Percentiles rank a stretch among this genome's conserved stretches.
Conservation (phyloP, 2,329 filamentous ascomycete genomes). For the Arthrobotrys iridis region DNA sequence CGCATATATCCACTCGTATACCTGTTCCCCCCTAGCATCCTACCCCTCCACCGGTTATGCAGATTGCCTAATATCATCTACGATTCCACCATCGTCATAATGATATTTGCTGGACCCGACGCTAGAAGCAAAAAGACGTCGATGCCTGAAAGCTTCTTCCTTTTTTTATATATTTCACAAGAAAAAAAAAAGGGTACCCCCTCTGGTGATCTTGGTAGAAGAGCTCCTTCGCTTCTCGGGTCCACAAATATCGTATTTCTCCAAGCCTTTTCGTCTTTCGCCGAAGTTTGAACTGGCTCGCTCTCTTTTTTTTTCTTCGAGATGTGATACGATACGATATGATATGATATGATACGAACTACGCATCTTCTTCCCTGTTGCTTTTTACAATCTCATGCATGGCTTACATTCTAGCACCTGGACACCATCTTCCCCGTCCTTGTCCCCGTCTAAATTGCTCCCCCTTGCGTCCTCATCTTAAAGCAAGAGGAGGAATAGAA, state of each 20-base stretch:
- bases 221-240: constrained; percentile 35
- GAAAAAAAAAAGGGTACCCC: not conserved
- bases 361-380: constrained; percentile 11
- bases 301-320: not conserved
- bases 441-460: not conserved
- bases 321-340: not conserved
- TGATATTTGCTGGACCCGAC: not conserved
- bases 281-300: not conserved
- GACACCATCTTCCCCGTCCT: constrained; percentile 15
- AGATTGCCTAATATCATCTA: constrained; percentile 48
- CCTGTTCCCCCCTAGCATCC: constrained; percentile 6
- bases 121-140: constrained; percentile 15
- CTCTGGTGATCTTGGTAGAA: constrained; percentile 3
- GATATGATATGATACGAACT: constrained; percentile 13
- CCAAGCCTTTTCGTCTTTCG: constrained; percentile 1
- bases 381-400: constrained; percentile 29
- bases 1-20: constrained; percentile 2
- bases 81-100: constrained; percentile 34
- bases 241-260: constrained; percentile 8
- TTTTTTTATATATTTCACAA: not conserved
- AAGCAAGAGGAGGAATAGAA: not conserved
- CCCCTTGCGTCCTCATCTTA: not conserved
- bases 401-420: constrained; percentile 24
- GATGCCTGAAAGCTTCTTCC: not conserved
- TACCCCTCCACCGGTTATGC: constrained; percentile 1